Evolutionary conservation across 2,329 filamentous ascomycete species (phyloP).

Genomic region (Microcera coccophila): DNA sequence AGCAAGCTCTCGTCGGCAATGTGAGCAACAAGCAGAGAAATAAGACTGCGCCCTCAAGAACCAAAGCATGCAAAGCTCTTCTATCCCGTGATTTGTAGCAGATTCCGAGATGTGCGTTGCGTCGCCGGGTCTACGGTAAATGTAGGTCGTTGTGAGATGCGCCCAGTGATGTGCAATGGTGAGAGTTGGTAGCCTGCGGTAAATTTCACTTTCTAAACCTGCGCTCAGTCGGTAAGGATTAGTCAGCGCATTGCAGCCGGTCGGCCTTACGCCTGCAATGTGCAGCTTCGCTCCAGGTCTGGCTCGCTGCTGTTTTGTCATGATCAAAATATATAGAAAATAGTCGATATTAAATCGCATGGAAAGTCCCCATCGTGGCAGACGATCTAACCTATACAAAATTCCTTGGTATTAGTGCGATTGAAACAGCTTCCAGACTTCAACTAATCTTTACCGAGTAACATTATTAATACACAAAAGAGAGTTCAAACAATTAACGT

Average conservation of each 20-base stretch:
- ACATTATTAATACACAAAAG: constrained; percentile 10
- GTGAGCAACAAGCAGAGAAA: not conserved
- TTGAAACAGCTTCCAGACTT: too few relatives aligned
- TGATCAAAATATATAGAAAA: too few relatives aligned
- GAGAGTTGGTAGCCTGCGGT: constrained; percentile 34
- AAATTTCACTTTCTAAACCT: constrained; percentile 29
- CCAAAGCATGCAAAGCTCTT: not conserved
- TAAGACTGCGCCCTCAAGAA: not conserved
- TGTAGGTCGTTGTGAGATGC: constrained; percentile 15
- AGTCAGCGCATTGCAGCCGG: too few relatives aligned
- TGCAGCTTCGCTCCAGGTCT: too few relatives aligned
- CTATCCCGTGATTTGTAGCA: not conserved
- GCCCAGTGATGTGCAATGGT: constrained; percentile 36
- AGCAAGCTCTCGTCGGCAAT: not conserved
- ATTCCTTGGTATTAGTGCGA: too few relatives aligned
- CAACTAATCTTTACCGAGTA: too few relatives aligned
- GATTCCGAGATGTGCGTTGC: not conserved
- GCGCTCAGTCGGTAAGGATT: not conserved
- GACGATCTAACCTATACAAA: too few relatives aligned
- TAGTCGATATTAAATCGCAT: too few relatives aligned
- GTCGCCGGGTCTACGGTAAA: constrained; percentile 3
- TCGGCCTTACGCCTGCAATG: too few relatives aligned
- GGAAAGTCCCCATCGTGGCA: too few relatives aligned
- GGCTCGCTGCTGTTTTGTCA: too few relatives aligned
- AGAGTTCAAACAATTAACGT: constrained; percentile 5